These are phyloP conservation scores for Eudorina sp. DNA, from an alignment of 139 green algal species.

Conservation along the genomic window DNA sequence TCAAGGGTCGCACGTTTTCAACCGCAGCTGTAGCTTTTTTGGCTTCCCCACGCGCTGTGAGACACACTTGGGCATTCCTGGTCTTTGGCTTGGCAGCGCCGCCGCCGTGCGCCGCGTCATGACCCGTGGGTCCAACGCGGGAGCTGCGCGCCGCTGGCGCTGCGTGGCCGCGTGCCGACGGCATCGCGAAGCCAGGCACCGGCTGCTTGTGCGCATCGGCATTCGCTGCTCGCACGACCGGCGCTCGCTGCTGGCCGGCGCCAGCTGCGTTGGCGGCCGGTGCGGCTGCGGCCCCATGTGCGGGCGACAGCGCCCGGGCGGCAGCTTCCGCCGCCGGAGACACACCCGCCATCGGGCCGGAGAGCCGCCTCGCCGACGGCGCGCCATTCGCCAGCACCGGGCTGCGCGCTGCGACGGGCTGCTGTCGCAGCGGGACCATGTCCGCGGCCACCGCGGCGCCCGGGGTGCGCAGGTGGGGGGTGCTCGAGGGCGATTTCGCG, in stretches of 20 bases:
- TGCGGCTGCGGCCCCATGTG: neutral
- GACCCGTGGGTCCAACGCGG: too few species aligned
- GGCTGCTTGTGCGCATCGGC: slow-evolving; percentile 9
- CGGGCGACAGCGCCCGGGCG: neutral
- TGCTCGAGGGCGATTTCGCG: neutral
- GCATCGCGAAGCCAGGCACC: neutral
- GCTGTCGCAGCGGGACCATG: slow-evolving; percentile 22
- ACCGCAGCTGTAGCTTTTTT: too few species aligned
- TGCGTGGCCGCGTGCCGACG: too few species aligned
- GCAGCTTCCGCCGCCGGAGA: neutral
- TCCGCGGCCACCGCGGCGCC: neutral
- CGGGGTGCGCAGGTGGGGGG: neutral
- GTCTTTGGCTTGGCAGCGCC: neutral
- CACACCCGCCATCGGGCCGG: neutral
- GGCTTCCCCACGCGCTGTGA: too few species aligned
- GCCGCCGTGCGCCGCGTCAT: neutral
- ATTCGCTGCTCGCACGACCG: neutral
- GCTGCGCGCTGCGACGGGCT: slow-evolving; percentile 10
- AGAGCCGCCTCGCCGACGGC: neutral
- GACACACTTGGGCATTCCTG: neutral
- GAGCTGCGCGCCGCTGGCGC: too few species aligned
- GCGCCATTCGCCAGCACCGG: neutral
- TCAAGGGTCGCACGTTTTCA: neutral
- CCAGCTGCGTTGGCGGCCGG: neutral
- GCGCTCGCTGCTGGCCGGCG: neutral